These are phyloP conservation scores for Quercus berberidifolia DNA, from an alignment of 306 rosid genomes.

Conservation along the genomic window DNA sequence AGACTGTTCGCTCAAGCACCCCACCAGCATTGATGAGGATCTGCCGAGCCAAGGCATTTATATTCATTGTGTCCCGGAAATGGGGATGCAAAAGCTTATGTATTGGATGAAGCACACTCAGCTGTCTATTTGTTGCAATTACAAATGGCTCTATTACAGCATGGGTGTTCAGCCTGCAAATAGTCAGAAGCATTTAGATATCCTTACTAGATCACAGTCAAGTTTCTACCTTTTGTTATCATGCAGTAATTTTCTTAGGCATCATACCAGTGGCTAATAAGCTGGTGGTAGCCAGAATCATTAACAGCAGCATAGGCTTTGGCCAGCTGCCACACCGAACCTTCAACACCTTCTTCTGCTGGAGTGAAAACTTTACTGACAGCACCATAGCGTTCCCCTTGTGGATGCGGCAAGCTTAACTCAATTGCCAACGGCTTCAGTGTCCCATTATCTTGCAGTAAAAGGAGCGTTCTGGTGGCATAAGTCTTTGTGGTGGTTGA, in stretches of 20 bases:
- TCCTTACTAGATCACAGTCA: background rate
- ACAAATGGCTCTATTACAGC: conserved; percentile 94
- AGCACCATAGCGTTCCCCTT: conserved; percentile 67
- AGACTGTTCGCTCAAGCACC: conserved; percentile 84
- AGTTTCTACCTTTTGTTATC: background rate
- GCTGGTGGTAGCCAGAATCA: conserved; percentile 95
- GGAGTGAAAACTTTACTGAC: conserved; percentile 73
- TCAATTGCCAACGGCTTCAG: conserved; percentile 87
- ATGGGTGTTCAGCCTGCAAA: conserved; percentile 82
- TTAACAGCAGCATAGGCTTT: conserved; percentile 87
- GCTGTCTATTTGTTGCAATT: conserved; percentile 73
- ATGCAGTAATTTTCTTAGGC: background rate
- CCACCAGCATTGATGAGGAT: conserved; percentile 88
- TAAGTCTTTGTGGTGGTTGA: conserved; percentile 78
- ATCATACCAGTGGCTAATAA: conserved; percentile 89
- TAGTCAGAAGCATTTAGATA: conserved; percentile 7
- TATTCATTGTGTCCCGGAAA: conserved; percentile 82
- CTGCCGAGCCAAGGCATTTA: conserved; percentile 87
- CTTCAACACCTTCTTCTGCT: conserved; percentile 53
- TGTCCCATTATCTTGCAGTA: conserved; percentile 74
- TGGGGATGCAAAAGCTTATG: conserved; percentile 87
- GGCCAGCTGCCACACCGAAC: conserved; percentile 84
- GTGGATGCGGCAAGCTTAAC: conserved; percentile 90
- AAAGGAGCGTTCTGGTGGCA: conserved; percentile 72
- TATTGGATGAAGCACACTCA: conserved; percentile 83